These are phyloP conservation scores for Pseudonectria buxi DNA, from an alignment of 2,329 filamentous ascomycete genomes.

Conservation along the genomic window DNA sequence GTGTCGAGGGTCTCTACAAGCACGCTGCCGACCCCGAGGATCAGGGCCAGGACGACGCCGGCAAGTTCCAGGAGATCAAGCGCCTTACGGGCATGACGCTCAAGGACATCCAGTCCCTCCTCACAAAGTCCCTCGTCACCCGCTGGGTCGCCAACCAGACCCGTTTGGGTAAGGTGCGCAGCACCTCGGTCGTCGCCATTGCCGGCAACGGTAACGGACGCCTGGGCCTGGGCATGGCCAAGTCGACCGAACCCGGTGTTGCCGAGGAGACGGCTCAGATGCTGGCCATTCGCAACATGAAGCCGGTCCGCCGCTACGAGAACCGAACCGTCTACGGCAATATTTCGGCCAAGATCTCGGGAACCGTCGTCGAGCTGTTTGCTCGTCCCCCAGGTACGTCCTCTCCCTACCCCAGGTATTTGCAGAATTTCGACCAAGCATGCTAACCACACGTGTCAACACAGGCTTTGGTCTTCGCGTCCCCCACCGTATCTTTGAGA, in stretches of 20 bases:
- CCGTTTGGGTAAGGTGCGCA: constrained; percentile 85
- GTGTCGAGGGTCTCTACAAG: constrained; percentile 46
- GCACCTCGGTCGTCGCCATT: constrained; percentile 67
- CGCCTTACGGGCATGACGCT: constrained; percentile 48
- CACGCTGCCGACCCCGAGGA: constrained; percentile 43
- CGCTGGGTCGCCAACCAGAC: constrained; percentile 87
- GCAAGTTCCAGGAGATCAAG: constrained; percentile 46
- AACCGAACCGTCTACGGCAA: constrained; percentile 85
- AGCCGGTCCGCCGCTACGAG: constrained; percentile 87
- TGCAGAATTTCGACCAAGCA: too few species aligned
- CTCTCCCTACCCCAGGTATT: neutral
- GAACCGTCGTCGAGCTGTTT: constrained; percentile 76
- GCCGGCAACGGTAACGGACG: constrained; percentile 83
- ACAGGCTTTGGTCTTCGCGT: constrained; percentile 89
- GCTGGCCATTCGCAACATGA: constrained; percentile 84
- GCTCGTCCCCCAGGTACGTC: constrained; percentile 77
- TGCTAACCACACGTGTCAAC: constrained; percentile 1
- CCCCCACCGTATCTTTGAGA: constrained; percentile 88
- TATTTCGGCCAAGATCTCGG: constrained; percentile 76
- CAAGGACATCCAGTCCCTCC: constrained; percentile 46
- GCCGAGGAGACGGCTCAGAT: constrained; percentile 67
- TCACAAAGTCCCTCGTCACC: constrained; percentile 64
- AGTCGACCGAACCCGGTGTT: constrained; percentile 66
- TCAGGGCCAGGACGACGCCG: constrained; percentile 42
- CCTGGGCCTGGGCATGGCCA: constrained; percentile 84